Conservation (phyloP, 768 basidiomycete genomes). For the Chalciporus sphaerocephalus region DNA sequence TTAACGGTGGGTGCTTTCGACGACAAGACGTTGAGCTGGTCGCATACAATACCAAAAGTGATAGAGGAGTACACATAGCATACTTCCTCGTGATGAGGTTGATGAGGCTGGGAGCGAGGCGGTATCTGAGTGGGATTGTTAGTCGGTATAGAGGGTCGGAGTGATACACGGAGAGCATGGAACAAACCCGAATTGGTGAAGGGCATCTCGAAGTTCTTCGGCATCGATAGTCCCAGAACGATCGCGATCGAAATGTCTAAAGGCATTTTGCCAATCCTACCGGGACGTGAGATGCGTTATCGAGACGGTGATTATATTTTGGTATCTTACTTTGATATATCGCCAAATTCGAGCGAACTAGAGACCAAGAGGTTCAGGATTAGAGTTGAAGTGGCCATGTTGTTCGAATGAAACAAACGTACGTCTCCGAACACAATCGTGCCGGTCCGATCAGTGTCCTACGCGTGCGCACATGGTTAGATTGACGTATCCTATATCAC, state of each 20-base stretch:
- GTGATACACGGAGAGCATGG: neutral
- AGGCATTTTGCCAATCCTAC: slow-evolving; percentile 81
- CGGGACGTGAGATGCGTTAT: neutral
- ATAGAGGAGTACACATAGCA: slow-evolving; percentile 41
- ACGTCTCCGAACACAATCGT: slow-evolving; percentile 80
- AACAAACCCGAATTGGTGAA: slow-evolving; percentile 66
- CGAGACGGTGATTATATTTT: neutral
- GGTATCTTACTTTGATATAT: slow-evolving; percentile 56
- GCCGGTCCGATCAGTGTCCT: slow-evolving; percentile 72
- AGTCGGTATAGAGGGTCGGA: too few relatives aligned
- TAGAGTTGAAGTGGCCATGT: too few relatives aligned
- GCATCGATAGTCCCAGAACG: slow-evolving; percentile 75
- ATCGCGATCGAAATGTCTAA: slow-evolving; percentile 81
- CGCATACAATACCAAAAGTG: neutral
- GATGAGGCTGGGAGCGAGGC: slow-evolving; percentile 63
- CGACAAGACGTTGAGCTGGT: neutral
- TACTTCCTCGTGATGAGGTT: slow-evolving; percentile 74
- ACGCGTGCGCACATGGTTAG: neutral
- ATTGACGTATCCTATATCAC: neutral
- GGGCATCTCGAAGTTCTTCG: slow-evolving; percentile 61
- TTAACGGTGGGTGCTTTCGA: slow-evolving; percentile 46
- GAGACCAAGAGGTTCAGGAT: slow-evolving; percentile 1
- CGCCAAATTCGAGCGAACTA: slow-evolving; percentile 76
- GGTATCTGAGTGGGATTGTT: slow-evolving; percentile 42
- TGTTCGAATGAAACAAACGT: slow-evolving; percentile 9